These are phyloP conservation scores for Centella asiatica DNA, from an alignment of 129 eudicot genomes.

Conservation along the genomic window DNA sequence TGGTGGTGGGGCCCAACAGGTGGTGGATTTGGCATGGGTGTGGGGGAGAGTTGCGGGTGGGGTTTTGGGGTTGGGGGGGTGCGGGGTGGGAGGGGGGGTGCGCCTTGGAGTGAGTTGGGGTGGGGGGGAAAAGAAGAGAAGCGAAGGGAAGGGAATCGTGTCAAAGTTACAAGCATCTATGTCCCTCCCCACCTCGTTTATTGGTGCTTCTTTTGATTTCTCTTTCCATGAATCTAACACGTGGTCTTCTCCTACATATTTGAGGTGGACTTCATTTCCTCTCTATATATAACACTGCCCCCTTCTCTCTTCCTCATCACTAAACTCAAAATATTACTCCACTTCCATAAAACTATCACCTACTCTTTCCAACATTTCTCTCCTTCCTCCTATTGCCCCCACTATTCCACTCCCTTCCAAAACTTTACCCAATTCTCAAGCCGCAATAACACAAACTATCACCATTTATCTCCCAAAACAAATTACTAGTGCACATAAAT, in stretches of 20 bases:
- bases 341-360: too few species aligned
- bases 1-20: too few species aligned
- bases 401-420: background rate
- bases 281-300: background rate
- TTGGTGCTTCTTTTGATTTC: background rate
- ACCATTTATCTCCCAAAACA: background rate
- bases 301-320: constrained; percentile 10
- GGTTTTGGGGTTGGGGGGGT: too few species aligned
- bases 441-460: background rate
- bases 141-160: constrained; percentile 13
- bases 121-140: background rate
- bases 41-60: too few species aligned
- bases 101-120: too few species aligned
- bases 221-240: constrained; percentile 26
- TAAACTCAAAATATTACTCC: background rate
- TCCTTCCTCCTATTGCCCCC: background rate
- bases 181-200: constrained; percentile 9
- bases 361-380: background rate
- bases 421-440: background rate
- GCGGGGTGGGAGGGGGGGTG: too few species aligned
- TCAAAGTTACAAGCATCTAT: constrained; percentile 7
- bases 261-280: constrained; percentile 17
- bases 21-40: too few species aligned
- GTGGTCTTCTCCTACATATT: constrained; percentile 34
- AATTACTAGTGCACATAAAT: too few species aligned